Base-by-base conservation (phyloP, 2,329 filamentous ascomycete genomes). In the Pyrenophora seminiperda region DNA sequence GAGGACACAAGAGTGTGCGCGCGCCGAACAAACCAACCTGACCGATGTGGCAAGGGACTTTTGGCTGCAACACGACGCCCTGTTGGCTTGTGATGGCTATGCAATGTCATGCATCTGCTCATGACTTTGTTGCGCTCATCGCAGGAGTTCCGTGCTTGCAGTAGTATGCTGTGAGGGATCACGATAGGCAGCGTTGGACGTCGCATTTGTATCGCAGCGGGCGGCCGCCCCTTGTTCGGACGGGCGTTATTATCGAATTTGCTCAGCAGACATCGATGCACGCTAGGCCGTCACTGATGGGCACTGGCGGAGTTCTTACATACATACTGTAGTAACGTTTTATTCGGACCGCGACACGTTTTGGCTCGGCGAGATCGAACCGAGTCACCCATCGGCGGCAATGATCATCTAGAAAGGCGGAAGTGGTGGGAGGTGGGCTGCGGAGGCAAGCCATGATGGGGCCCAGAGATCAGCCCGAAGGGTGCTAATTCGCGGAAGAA, bases 81-180 rank as follows among this genome's bases (percentile, higher is more conserved):
- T 13, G 41, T 51, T 27, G 45, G 29, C 50, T 53, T 38, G 43
- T 54, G 51, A 50, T 44, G 44, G 36, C 31, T 27, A 34, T 54
- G 52, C 53, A 53, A 45, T 48, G 47, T 50, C 42, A 46, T 39
- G 51, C 58, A 54, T 58, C 55, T 27, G 10, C 24, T 27, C 24
- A 27, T 27, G 24, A 11, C 33, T 50, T 10, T 47, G 38, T 31
- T 37, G 54, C 56, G 63, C 62, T 44, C 51, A 47, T 53, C 61
- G 55, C 61, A 61, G 53, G 54, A 59, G 58, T 53, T 59, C 58
- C 54, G 58, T 55, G 50, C 52, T 56, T 62, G 65, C 64, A 66
- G 58, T 52, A 58, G 61, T 41, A 49, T 46, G 38, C 37, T 43
- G 22, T 50, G 55, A 55, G 50, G 54, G 41, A 56, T 53, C 34